Conservation (phyloP, 768 basidiomycete genomes). For the Boletales sp. region DNA sequence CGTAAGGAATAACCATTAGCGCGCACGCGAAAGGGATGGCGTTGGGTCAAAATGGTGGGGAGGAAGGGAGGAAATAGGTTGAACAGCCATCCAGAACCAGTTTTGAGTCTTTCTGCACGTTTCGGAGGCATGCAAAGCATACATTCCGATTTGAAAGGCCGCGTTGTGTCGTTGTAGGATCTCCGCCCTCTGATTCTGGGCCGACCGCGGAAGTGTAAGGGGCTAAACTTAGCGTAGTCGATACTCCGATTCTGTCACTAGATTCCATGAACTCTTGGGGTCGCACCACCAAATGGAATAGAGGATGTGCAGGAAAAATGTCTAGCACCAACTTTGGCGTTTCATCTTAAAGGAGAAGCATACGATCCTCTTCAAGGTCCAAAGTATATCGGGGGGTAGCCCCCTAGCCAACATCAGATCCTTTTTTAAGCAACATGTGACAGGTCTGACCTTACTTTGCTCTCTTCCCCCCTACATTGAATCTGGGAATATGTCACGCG, state of each 20-base stretch:
- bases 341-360: not conserved
- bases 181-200: constrained; percentile 24
- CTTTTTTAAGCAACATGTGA: not conserved
- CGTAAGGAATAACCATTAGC: constrained; percentile 19
- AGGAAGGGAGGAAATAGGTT: not conserved
- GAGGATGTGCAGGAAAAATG: constrained; percentile 1
- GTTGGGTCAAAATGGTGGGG: not conserved
- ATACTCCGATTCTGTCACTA: constrained; percentile 7
- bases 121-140: constrained; percentile 23
- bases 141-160: constrained; percentile 20
- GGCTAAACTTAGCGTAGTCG: constrained; percentile 12
- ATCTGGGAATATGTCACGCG: too few species aligned
- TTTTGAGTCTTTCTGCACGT: constrained; percentile 22
- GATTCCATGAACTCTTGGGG: too few species aligned
- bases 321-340: not conserved
- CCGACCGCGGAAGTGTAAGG: not conserved
- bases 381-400: not conserved
- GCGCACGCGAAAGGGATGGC: not conserved
- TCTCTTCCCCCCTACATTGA: not conserved
- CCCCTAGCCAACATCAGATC: not conserved
- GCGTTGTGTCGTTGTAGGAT: constrained; percentile 19
- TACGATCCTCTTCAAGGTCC: not conserved
- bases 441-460: constrained; percentile 3
- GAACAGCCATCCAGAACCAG: constrained; percentile 7
- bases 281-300: constrained; percentile 4